Evolutionary conservation across 1,139 yeast genomes (phyloP).

Genomic region (Suhomyces atakaporum): DNA sequence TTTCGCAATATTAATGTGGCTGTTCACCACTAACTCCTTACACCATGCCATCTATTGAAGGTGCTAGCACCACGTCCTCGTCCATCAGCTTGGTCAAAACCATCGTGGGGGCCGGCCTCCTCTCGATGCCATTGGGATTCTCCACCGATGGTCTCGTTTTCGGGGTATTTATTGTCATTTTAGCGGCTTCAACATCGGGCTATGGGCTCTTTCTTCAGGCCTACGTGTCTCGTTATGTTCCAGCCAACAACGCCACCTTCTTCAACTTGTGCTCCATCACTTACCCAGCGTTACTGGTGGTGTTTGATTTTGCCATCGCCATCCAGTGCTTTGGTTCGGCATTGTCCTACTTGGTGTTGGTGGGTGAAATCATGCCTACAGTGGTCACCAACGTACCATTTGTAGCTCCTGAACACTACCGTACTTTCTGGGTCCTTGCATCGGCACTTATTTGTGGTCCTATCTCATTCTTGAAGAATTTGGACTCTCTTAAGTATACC

Average conservation of each 20-base stretch:
- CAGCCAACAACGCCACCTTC: slow-evolving; percentile 78
- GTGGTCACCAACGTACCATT: slow-evolving; percentile 29
- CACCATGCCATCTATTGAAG: slow-evolving; percentile 11
- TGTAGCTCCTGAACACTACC: slow-evolving; percentile 17
- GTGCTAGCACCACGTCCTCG: slow-evolving; percentile 42
- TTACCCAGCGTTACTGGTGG: slow-evolving; percentile 77
- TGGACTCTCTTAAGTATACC: slow-evolving; percentile 48
- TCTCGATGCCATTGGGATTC: slow-evolving; percentile 91
- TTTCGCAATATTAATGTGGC: no score
- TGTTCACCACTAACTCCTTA: not conserved
- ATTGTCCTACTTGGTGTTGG: slow-evolving; percentile 45
- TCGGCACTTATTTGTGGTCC: slow-evolving; percentile 42
- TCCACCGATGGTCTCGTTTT: slow-evolving; percentile 77
- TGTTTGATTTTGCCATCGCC: slow-evolving; percentile 86
- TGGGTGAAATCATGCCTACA: slow-evolving; percentile 51
- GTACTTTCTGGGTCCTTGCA: slow-evolving; percentile 42
- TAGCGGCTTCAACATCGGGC: slow-evolving; percentile 80
- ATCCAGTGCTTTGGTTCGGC: slow-evolving; percentile 69
- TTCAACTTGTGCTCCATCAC: slow-evolving; percentile 82
- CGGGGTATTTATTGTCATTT: slow-evolving; percentile 62
- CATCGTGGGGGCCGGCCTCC: slow-evolving; percentile 86
- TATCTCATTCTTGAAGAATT: slow-evolving; percentile 43
- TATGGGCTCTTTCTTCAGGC: slow-evolving; percentile 80
- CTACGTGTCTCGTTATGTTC: slow-evolving; percentile 68
- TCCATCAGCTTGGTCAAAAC: slow-evolving; percentile 66